phyloP scores from a whole-genome alignment of 352 stramenopile species.

The Phytopythium kandeliae region DNA sequence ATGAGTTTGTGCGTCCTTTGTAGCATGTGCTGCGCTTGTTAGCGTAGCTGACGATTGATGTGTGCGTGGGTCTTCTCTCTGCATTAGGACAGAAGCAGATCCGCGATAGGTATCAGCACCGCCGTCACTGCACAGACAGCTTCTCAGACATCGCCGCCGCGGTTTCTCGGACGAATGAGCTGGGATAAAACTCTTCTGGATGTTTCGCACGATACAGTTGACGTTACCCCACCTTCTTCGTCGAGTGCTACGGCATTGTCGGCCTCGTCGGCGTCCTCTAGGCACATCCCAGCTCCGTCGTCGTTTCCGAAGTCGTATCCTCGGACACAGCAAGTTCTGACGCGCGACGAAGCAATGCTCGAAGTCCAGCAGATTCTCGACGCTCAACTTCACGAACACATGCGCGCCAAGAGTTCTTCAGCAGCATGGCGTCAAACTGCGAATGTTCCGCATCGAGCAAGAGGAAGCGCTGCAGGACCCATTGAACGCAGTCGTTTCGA shows the following conservation, averaged over 20 bases:
- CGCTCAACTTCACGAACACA: constrained; percentile 24
- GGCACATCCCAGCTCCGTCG: too few relatives aligned
- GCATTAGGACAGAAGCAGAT: neutral
- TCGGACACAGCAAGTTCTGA: constrained; percentile 13
- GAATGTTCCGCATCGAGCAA: neutral
- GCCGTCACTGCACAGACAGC: neutral
- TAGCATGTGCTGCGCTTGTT: neutral
- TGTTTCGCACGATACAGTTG: neutral
- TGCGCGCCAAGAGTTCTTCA: constrained; percentile 6
- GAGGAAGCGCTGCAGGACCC: neutral
- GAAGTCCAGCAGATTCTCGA: constrained; percentile 48
- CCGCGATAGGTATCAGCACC: neutral
- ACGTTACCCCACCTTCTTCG: too few relatives aligned
- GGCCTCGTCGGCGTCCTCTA: neutral
- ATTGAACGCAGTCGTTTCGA: constrained; percentile 13
- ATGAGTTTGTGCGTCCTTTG: neutral
- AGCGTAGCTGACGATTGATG: neutral
- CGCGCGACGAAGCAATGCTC: constrained; percentile 31
- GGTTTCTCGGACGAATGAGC: constrained; percentile 45
- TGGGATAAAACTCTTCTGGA: constrained; percentile 55
- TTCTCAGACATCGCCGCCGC: constrained; percentile 4
- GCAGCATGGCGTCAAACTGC: neutral
- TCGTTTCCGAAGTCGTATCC: constrained; percentile 3
- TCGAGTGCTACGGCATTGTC: neutral
- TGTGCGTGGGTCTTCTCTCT: neutral